phyloP scores from a whole-genome alignment of 2,329 filamentous ascomycete genomes.

The Ustulina deusta region DNA sequence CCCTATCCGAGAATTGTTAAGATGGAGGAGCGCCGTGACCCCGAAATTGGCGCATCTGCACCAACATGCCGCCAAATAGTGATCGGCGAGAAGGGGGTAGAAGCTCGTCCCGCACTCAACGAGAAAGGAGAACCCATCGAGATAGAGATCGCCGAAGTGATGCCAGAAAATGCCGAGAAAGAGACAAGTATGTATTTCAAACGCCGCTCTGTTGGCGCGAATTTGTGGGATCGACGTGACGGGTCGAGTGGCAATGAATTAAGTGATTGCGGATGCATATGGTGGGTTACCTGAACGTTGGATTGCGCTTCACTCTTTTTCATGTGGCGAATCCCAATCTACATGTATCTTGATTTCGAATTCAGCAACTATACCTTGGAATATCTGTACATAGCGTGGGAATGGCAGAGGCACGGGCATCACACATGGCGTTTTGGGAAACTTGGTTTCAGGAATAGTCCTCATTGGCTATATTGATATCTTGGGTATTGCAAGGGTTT shows the following conservation, averaged over 20 bases:
- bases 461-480: slow-evolving; percentile 12
- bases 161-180: slow-evolving; percentile 40
- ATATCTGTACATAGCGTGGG: slow-evolving; percentile 37
- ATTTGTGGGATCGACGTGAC: slow-evolving; percentile 32
- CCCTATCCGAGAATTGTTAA: slow-evolving; percentile 66
- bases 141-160: slow-evolving; percentile 60
- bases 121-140: slow-evolving; percentile 56
- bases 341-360: slow-evolving; percentile 22
- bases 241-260: slow-evolving; percentile 51
- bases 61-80: slow-evolving; percentile 64
- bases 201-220: slow-evolving; percentile 17
- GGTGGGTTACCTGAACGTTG: slow-evolving; percentile 60
- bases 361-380: slow-evolving; percentile 12
- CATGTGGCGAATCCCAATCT: background rate
- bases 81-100: slow-evolving; percentile 56
- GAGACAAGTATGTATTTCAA: slow-evolving; percentile 12
- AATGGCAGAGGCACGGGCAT: slow-evolving; percentile 30
- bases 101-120: slow-evolving; percentile 53
- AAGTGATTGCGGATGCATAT: slow-evolving; percentile 66
- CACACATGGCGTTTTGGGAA: slow-evolving; percentile 34
- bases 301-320: slow-evolving; percentile 19
- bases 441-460: background rate
- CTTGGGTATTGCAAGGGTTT: slow-evolving; percentile 10
- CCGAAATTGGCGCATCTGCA: slow-evolving; percentile 48
- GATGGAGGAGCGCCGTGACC: slow-evolving; percentile 64